Evolutionary conservation across 176 grass and related monocot species (phyloP), one percentile per base, ranked within the genome.

Genomic region (Carex cristatella): DNA sequence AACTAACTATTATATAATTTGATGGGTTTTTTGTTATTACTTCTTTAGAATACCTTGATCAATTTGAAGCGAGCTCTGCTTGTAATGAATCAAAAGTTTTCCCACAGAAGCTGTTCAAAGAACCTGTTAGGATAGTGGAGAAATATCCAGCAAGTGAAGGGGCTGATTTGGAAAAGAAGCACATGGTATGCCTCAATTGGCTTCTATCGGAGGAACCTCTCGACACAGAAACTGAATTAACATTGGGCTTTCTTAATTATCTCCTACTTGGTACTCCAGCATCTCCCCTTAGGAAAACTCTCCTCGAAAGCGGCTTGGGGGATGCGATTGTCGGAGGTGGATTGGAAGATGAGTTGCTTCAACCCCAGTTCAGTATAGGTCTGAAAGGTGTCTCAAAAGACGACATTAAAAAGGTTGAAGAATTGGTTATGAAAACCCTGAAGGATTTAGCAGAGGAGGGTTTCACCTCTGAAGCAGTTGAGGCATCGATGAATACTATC

Each of bases 181-280:
- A 92, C 87, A 99, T 99, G 93, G 88, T 99, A 12, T 99, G 93
- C 86, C 83, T 92, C 70, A 99, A 99, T 86, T 99, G 93, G 93
- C 87, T 95, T n/a, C 88, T 99, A 38, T 88, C 91, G 56, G 93
- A 95, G 86, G 84, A 91, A 32, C 96, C 93, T 81, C 77, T 99
- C 75, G 96, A 91, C 13, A 81, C 92, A 60, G 93, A 95, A 88
- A 99, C 91, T 55, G 93, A 95, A 83, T 92, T 99, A 79, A 80
- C 93, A 69, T 84, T 99, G 74, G 88, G 93, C 82, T 99, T 99
- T 66, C 87, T 99, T 38, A 90, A 95, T 88, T 91, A 99, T 85
- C 91, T 99, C n/a, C 90, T 99, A 82, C 73, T 99, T 79, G 96
- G 96, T 53, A 99, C 96, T 44, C 91, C 91, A 15, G 96, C 96